Conservation (phyloP, 345 rosid species). For the Sisymbrium irio region DNA sequence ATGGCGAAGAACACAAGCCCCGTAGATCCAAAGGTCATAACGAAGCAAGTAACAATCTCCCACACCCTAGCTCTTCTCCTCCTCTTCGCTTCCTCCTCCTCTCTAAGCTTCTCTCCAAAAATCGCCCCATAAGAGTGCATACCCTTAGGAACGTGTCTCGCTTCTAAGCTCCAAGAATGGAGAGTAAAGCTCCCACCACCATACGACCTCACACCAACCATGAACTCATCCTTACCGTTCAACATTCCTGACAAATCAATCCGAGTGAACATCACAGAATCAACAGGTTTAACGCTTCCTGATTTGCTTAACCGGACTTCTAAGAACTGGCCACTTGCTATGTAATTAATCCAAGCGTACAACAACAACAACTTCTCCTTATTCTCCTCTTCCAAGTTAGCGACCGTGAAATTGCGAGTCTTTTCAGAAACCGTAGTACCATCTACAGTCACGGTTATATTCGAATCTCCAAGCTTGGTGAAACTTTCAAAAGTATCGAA, state of each 20-base stretch:
- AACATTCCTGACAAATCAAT: conserved; percentile 53
- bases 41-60: conserved; percentile 53
- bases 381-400: conserved; percentile 42
- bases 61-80: conserved; percentile 46
- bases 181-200: conserved; percentile 48
- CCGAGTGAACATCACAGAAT: conserved; percentile 40
- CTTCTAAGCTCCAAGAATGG: conserved; percentile 67
- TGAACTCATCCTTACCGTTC: conserved; percentile 43
- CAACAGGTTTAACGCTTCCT: conserved; percentile 40
- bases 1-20: conserved; percentile 60
- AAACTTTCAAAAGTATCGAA: conserved; percentile 46
- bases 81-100: conserved; percentile 26
- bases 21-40: conserved; percentile 62
- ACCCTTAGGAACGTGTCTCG: conserved; percentile 43
- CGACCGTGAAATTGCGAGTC: conserved; percentile 43
- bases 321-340: conserved; percentile 52
- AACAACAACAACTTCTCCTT: conserved; percentile 28
- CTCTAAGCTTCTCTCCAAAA: conserved; percentile 37
- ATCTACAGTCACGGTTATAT: conserved; percentile 50
- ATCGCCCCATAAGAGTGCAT: conserved; percentile 48
- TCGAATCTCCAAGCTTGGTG: conserved; percentile 39
- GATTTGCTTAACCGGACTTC: conserved; percentile 62
- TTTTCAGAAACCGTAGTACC: conserved; percentile 43
- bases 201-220: conserved; percentile 63
- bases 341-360: conserved; percentile 69